phyloP scores from a whole-genome alignment of 1,139 yeast species.

The Zygosaccharomyces pseudobailii region DNA sequence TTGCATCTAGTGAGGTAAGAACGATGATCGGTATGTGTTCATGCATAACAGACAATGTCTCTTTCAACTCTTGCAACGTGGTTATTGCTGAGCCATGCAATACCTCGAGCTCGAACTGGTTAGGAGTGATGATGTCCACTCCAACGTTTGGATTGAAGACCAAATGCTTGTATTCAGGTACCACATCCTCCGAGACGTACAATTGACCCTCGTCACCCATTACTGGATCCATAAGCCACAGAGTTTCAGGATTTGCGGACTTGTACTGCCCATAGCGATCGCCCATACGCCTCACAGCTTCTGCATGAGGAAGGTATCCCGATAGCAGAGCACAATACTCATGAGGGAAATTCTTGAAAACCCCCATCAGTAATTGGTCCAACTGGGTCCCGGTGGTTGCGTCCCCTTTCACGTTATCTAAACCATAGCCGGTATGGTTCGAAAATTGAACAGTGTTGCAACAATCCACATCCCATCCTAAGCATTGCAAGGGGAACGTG shows the following conservation, averaged over 20 bases:
- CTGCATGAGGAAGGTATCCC: conserved; percentile 62
- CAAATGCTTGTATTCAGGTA: conserved; percentile 52
- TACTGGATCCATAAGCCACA: conserved; percentile 85
- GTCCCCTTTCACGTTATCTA: conserved; percentile 42
- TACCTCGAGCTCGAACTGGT: conserved; percentile 83
- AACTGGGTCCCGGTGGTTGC: conserved; percentile 45
- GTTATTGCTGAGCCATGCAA: conserved; percentile 45
- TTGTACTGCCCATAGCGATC: conserved; percentile 15
- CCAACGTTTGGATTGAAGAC: conserved; percentile 43
- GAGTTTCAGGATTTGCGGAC: conserved; percentile 17
- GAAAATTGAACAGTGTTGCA: conserved; percentile 76
- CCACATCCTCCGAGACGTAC: conserved; percentile 69
- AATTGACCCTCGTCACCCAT: conserved; percentile 87
- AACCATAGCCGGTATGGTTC: conserved; percentile 79
- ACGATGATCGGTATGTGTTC: conserved; percentile 30
- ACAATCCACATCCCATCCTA: conserved; percentile 83
- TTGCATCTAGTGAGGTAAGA: conserved; percentile 30
- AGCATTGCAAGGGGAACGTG: conserved; percentile 69
- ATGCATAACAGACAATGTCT: conserved; percentile 43
- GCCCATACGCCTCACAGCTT: conserved; percentile 45
- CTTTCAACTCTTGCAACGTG: conserved; percentile 36
- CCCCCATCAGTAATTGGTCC: conserved; percentile 34
- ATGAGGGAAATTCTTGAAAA: conserved; percentile 9
- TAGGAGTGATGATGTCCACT: conserved; percentile 78
- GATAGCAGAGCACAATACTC: conserved; percentile 59